A percentile compares a stretch with the other conserved stretches of the same genome.
phyloP scores from a whole-genome alignment of 805 yeast species.

The Lipomyces yamanashiensis region DNA sequence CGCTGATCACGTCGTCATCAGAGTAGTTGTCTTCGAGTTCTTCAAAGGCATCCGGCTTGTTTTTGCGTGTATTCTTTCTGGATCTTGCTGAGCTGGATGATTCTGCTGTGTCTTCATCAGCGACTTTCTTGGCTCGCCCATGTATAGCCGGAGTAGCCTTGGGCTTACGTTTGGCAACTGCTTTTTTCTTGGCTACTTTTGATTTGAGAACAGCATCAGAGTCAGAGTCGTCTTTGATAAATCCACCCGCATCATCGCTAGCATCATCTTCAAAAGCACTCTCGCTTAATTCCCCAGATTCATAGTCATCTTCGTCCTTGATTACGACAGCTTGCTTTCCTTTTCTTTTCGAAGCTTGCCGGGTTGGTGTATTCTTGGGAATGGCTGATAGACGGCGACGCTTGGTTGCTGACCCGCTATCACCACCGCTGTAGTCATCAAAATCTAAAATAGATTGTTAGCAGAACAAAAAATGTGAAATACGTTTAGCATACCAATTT shows the following conservation, averaged over 20 bases:
- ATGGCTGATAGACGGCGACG: not conserved
- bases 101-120: slow-evolving; percentile 1
- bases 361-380: not conserved
- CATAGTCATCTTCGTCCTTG: slow-evolving; percentile 1
- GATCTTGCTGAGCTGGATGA: not conserved
- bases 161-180: not conserved
- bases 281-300: not conserved
- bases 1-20: slow-evolving; percentile 3
- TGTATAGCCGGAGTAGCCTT: not conserved
- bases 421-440: not conserved
- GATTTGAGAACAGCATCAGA: slow-evolving; percentile 21
- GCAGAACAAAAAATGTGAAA: not conserved
- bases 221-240: slow-evolving; percentile 28
- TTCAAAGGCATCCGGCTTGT: not conserved
- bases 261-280: slow-evolving; percentile 1
- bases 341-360: not conserved
- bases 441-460: not conserved
- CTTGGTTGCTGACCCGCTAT: not conserved
- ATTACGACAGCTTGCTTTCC: slow-evolving; percentile 1
- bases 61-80: not conserved
- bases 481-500: not conserved
- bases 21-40: slow-evolving; percentile 8
- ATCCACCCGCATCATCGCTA: slow-evolving; percentile 10
- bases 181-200: not conserved
- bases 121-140: not conserved